phyloP scores from a whole-genome alignment of 768 basidiomycete genomes.

The Suillus lakei region DNA sequence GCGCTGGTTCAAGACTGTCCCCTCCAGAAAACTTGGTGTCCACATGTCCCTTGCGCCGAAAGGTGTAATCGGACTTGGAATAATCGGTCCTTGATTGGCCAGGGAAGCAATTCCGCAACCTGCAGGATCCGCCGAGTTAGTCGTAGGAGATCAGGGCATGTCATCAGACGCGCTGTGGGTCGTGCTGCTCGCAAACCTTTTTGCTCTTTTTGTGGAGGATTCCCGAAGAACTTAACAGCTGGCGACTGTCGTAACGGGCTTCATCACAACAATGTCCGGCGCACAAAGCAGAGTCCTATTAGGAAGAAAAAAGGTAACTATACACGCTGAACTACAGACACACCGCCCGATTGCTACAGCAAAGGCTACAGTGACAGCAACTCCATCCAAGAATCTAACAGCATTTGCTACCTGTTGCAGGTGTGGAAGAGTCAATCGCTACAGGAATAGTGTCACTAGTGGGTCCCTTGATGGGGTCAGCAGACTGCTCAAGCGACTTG shows the following conservation, averaged over 20 bases:
- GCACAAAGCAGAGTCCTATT: conserved; percentile 21
- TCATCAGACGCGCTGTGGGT: conserved; percentile 84
- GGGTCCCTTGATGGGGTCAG: conserved; percentile 78
- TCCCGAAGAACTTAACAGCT: neutral
- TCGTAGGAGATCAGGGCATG: conserved; percentile 88
- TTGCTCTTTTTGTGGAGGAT: neutral
- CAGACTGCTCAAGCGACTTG: conserved; percentile 88
- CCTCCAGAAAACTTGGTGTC: conserved; percentile 95
- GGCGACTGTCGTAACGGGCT: no score
- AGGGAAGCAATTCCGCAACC: conserved; percentile 95
- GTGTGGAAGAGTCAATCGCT: conserved; percentile 61
- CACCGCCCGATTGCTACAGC: conserved; percentile 12
- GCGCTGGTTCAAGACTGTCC: conserved; percentile 94
- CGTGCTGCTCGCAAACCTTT: conserved; percentile 82
- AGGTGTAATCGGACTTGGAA: conserved; percentile 73
- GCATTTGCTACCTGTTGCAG: conserved; percentile 61
- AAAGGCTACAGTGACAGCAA: conserved; percentile 13
- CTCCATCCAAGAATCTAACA: conserved; percentile 46
- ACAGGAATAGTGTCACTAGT: conserved; percentile 87
- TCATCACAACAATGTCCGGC: neutral
- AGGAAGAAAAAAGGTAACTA: conserved; percentile 28
- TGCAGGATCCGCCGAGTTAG: conserved; percentile 88
- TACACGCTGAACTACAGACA: conserved; percentile 26
- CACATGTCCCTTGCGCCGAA: conserved; percentile 67
- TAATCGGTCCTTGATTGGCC: conserved; percentile 84